Evolutionary conservation across 208 protist genomes (phyloP).

Genomic region (Crithidia expoeki): DNA sequence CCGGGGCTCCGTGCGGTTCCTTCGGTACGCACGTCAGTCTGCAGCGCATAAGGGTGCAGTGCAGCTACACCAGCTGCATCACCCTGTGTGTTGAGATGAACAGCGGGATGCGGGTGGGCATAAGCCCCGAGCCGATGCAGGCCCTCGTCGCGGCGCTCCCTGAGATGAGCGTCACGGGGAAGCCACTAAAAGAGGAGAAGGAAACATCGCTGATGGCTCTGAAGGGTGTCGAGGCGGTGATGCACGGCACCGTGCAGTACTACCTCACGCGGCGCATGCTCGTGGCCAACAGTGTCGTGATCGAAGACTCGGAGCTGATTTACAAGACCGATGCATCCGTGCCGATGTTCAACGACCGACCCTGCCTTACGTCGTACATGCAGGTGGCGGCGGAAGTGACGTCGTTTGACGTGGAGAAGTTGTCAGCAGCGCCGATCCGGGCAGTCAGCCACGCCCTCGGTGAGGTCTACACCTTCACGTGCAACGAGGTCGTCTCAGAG

Average conservation of each 20-base stretch:
- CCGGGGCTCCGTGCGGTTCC: not conserved
- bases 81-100: slow-evolving; percentile 12
- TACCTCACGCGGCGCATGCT: slow-evolving; percentile 7
- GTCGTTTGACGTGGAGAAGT: slow-evolving; percentile 27
- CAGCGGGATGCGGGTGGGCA: slow-evolving; percentile 21
- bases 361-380: slow-evolving; percentile 54
- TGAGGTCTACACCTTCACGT: slow-evolving; percentile 30
- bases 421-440: slow-evolving; percentile 25
- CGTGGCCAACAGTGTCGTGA: slow-evolving; percentile 17
- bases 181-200: not conserved
- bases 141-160: slow-evolving; percentile 14
- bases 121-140: slow-evolving; percentile 3
- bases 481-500: slow-evolving; percentile 50
- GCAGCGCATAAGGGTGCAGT: slow-evolving; percentile 11
- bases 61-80: slow-evolving; percentile 16
- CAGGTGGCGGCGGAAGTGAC: slow-evolving; percentile 37
- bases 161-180: slow-evolving; percentile 13
- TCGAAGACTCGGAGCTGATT: slow-evolving; percentile 24
- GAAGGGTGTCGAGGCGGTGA: slow-evolving; percentile 5
- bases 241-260: slow-evolving; percentile 25
- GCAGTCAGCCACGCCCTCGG: slow-evolving; percentile 15
- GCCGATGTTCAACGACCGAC: slow-evolving; percentile 27
- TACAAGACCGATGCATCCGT: slow-evolving; percentile 23
- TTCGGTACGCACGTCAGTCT: slow-evolving; percentile 28
- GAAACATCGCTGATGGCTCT: slow-evolving; percentile 18